A percentile compares a stretch with the other conserved stretches of the same genome.
Conservation (phyloP, 768 basidiomycete genomes). For the Neoboletus magnificus region DNA sequence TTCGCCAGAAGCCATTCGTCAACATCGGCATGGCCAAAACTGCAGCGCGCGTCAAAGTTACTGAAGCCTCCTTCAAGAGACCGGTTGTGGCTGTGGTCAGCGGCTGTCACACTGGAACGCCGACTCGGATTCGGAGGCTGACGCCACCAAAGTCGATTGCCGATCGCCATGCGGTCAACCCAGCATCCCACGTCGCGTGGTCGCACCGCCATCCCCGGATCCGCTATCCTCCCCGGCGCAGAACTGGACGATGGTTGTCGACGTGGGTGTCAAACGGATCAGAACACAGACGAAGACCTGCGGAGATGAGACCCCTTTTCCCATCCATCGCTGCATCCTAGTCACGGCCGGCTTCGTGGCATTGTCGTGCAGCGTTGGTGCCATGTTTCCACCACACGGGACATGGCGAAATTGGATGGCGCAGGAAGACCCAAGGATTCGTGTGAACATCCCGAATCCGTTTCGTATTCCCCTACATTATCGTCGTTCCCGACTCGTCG, state of each 20-base stretch:
- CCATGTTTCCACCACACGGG: too few species aligned
- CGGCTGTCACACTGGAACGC: not conserved
- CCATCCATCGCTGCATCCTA: too few species aligned
- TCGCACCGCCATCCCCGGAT: not conserved
- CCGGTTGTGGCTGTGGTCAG: too few species aligned
- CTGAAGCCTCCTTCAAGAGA: not conserved
- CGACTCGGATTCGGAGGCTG: not conserved
- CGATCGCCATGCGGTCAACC: not conserved
- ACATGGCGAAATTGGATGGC: not conserved
- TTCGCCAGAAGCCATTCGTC: not conserved
- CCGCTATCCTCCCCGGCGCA: slow-evolving; percentile 2
- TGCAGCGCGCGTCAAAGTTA: not conserved
- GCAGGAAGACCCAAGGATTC: not conserved
- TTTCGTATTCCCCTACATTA: not conserved
- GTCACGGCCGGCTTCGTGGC: too few species aligned
- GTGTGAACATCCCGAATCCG: not conserved
- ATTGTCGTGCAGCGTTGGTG: too few species aligned
- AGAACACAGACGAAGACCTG: not conserved
- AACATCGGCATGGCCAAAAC: not conserved
- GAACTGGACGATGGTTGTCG: too few species aligned
- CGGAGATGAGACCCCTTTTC: not conserved
- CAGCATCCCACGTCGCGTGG: not conserved
- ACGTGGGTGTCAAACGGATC: not conserved
- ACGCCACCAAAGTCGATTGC: not conserved
- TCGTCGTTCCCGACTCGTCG: not conserved